phyloP scores from a whole-genome alignment of 805 yeast genomes.

The Scheffersomyces stipitis region DNA sequence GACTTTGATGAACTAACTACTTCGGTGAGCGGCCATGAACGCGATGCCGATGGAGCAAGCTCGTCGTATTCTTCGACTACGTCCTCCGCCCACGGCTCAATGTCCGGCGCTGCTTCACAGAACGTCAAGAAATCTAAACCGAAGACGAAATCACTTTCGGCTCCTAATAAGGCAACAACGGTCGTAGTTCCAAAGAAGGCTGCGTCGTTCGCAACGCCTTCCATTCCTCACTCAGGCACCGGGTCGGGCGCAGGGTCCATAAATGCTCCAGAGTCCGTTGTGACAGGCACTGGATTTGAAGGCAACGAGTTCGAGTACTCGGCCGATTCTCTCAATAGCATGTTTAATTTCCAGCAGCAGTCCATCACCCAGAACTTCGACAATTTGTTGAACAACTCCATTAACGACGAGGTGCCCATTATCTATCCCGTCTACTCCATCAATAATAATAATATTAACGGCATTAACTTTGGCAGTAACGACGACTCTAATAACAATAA shows the following conservation, averaged over 20 bases:
- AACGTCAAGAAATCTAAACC: neutral
- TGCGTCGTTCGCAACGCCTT: neutral
- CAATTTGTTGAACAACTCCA: constrained; percentile 25
- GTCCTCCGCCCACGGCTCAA: neutral
- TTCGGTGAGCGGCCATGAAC: neutral
- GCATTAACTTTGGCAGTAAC: constrained; percentile 1
- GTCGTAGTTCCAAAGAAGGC: neutral
- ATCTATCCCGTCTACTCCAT: constrained; percentile 39
- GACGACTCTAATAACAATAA: neutral
- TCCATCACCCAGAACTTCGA: constrained; percentile 29
- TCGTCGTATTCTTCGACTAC: neutral
- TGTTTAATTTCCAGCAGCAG: constrained; percentile 10
- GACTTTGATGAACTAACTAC: constrained; percentile 5
- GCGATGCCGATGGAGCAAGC: neutral
- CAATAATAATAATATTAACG: constrained; percentile 4
- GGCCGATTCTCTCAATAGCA: constrained; percentile 7
- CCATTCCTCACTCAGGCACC: neutral
- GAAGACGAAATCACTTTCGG: neutral
- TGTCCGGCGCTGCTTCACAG: neutral
- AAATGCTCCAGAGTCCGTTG: no score
- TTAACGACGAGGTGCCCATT: constrained; percentile 26
- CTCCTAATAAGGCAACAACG: neutral
- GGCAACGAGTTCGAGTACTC: neutral
- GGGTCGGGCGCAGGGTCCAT: no score
- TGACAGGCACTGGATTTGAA: no score